A percentile compares a stretch with the other conserved stretches of the same genome.
Conservation (phyloP, 2,329 filamentous ascomycete species). For the Venturia nashicola region DNA sequence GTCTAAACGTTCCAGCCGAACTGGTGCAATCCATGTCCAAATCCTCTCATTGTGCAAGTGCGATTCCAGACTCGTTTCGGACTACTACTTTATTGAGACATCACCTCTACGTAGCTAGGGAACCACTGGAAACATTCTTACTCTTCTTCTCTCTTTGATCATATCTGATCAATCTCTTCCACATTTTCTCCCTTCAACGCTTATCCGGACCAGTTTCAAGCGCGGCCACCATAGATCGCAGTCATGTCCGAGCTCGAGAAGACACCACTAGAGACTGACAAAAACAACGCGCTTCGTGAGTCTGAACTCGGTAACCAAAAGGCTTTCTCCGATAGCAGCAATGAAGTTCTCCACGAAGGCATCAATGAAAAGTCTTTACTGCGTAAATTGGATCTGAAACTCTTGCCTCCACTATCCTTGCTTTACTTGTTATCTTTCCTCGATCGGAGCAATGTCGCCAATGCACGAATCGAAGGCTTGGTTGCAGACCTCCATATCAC, state of each 20-base stretch:
- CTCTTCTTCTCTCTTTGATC: not conserved
- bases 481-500: slow-evolving; percentile 14
- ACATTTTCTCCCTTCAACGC: too few relatives aligned
- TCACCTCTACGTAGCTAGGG: not conserved
- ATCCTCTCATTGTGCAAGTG: not conserved
- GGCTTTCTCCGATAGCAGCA: not conserved
- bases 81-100: not conserved
- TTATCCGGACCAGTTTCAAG: not conserved
- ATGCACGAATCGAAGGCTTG: slow-evolving; percentile 6
- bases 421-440: slow-evolving; percentile 7
- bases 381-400: slow-evolving; percentile 5
- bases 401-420: slow-evolving; percentile 4
- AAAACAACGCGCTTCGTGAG: not conserved
- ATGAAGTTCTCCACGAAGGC: not conserved
- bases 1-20: not conserved
- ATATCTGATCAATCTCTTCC: not conserved
- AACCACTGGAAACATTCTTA: too few relatives aligned
- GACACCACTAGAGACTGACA: not conserved
- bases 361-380: slow-evolving; percentile 7
- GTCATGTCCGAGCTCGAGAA: not conserved
- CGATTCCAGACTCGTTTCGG: not conserved
- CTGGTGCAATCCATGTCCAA: not conserved
- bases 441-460: slow-evolving; percentile 8
- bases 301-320: not conserved
- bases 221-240: not conserved